Evolutionary conservation across 805 yeast species (phyloP).

Genomic region (Candida nanaspora): DNA sequence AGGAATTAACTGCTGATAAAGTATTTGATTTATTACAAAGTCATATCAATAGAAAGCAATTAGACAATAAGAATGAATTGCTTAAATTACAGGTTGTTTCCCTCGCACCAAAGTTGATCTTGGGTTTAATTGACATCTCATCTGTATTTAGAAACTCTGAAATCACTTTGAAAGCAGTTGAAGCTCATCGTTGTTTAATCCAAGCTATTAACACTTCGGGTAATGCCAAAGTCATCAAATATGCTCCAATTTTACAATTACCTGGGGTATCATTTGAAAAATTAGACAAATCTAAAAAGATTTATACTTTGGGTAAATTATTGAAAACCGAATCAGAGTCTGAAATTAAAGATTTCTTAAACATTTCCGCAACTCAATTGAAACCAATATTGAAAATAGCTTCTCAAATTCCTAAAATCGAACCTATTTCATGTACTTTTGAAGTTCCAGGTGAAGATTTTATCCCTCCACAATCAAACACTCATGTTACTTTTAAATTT

Average conservation of each 20-base stretch:
- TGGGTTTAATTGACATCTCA: conserved; percentile 76
- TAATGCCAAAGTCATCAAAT: conserved; percentile 35
- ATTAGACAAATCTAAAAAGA: conserved; percentile 41
- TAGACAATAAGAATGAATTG: conserved; percentile 23
- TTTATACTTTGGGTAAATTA: conserved; percentile 63
- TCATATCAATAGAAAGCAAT: conserved; percentile 49
- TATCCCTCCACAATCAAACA: conserved; percentile 65
- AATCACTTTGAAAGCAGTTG: conserved; percentile 51
- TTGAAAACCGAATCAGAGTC: conserved; percentile 51
- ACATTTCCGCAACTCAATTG: conserved; percentile 34
- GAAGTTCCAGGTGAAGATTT: conserved; percentile 79
- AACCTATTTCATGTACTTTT: conserved; percentile 64
- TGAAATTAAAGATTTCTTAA: conserved; percentile 49
- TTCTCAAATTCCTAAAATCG: conserved; percentile 56
- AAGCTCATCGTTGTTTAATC: conserved; percentile 60
- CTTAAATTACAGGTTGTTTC: conserved; percentile 53
- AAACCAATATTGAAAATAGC: conserved; percentile 48
- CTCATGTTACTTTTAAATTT: conserved; percentile 71
- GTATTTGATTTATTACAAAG: conserved; percentile 45
- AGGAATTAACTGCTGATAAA: conserved; percentile 35
- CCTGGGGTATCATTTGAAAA: conserved; percentile 57
- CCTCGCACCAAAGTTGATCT: conserved; percentile 55
- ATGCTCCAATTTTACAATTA: conserved; percentile 70
- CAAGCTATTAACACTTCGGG: conserved; percentile 55
- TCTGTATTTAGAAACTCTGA: conserved; percentile 70